Evolutionary conservation across 441 rosid species (phyloP), one percentile per base, ranked within the genome.

Genomic region (Populus hybrid): DNA sequence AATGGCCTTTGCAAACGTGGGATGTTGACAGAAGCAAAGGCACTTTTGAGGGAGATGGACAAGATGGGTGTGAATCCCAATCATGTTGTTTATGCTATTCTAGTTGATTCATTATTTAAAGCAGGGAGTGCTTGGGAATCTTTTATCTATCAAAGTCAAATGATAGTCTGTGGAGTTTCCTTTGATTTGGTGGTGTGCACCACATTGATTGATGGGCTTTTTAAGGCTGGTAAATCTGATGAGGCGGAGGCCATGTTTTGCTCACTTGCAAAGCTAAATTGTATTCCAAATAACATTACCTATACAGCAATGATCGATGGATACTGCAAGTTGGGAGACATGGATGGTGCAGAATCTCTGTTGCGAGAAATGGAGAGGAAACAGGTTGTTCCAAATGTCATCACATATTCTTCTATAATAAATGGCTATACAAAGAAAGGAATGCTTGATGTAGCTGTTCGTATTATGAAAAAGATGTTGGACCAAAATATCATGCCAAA

Each of bases 131-230:
- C 76, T 72, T 77, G 81, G 83, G 90, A 92, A 74, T 93, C 97
- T 76, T 86, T 90, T 84, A 87, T 90, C 67, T 88, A 89, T 73
- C 92, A 92, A 78, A 83, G 91, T 81, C 96, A 87, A 84, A 93
- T 94, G 94, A 82, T 93, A 68, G 91, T 89, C 78, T 90, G 90
- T 54, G 98, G 98, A 57, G 79, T 90, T 75, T 50, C 91, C 70
- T 89, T 96, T 81, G 96, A 96, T 84, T 84, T 93, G 83, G 90
- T 91, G 82, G 80, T 89, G 70, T 93, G 88, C 87, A 94, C 98
- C 46, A 79, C 88, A 75, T 80, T 96, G 85, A 83, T 96, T 81
- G 93, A 92, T 84, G 94, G 99, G 50, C 89, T 92, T 77, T 91
- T 90, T 81, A 94, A 94, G 89, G 78, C 87, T 70, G 90, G 94